These are phyloP conservation scores for Metschnikowia koreensis DNA, from an alignment of 805 yeast genomes.

Conservation along the genomic window DNA sequence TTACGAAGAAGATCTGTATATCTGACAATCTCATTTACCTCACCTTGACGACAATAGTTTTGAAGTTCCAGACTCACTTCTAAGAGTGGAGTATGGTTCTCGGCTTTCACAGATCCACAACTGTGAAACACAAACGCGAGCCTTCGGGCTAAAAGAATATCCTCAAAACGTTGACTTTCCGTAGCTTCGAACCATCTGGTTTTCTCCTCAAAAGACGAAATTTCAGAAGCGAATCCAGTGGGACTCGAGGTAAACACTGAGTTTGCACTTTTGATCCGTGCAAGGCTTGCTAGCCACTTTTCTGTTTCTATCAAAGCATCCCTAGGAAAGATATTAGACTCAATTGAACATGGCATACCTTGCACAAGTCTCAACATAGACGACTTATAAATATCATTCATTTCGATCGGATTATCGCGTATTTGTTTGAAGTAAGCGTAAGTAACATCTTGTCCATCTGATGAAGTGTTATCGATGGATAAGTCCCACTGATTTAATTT, in stretches of 20 bases:
- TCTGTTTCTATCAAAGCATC: neutral
- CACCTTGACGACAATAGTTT: conserved; percentile 22
- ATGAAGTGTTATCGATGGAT: conserved; percentile 43
- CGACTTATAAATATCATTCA: conserved; percentile 18
- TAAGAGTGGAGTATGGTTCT: neutral
- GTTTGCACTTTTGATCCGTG: conserved; percentile 5
- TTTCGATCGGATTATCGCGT: conserved; percentile 31
- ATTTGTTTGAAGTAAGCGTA: conserved; percentile 53
- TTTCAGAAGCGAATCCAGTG: conserved; percentile 1
- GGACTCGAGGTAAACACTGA: conserved; percentile 8
- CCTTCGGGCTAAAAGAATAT: conserved; percentile 43
- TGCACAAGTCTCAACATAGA: conserved; percentile 21
- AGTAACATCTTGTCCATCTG: conserved; percentile 44
- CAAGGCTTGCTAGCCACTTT: conserved; percentile 10
- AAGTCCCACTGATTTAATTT: conserved; percentile 76
- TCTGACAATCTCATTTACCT: conserved; percentile 38
- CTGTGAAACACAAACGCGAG: conserved; percentile 28
- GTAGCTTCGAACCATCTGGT: conserved; percentile 14
- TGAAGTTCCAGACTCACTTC: neutral
- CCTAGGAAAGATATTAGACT: neutral
- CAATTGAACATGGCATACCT: neutral
- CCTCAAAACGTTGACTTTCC: conserved; percentile 6
- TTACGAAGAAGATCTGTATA: conserved; percentile 43
- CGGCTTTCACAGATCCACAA: neutral
- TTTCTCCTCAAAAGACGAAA: conserved; percentile 8